phyloP scores from a whole-genome alignment of 306 rosid genomes.

The Lathyrus tuberosus region DNA sequence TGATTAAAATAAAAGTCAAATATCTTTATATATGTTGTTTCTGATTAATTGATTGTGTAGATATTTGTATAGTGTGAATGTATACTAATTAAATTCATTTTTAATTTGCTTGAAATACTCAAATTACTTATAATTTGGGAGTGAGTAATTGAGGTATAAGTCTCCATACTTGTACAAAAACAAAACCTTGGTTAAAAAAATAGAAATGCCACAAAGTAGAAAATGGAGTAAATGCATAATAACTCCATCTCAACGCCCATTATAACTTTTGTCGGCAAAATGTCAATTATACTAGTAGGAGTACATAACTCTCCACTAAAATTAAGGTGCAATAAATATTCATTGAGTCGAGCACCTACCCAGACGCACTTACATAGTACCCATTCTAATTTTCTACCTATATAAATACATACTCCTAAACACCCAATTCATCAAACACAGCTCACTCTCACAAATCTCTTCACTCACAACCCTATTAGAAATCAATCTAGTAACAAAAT shows the following conservation, averaged over 20 bases:
- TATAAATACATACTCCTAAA: too few species aligned
- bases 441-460: not conserved
- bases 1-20: too few species aligned
- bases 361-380: not conserved
- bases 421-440: not conserved
- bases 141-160: too few species aligned
- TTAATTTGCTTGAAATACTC: too few species aligned
- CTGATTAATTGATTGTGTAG: too few species aligned
- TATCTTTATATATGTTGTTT: too few species aligned
- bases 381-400: not conserved
- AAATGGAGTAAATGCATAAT: not conserved
- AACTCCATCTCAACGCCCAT: slow-evolving; percentile 2
- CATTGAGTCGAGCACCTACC: not conserved
- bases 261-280: not conserved
- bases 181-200: too few species aligned
- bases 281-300: not conserved
- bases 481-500: not conserved
- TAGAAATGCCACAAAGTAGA: not conserved
- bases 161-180: too few species aligned
- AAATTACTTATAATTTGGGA: too few species aligned
- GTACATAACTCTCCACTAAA: not conserved
- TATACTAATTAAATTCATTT: too few species aligned
- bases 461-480: not conserved
- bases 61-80: too few species aligned
- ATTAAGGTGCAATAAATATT: not conserved